A percentile compares a stretch with the other conserved stretches of the same genome.
Evolutionary conservation across 1,284 basidiomycete genomes (phyloP).

Genomic region (Ceratobasidium theobromae): DNA sequence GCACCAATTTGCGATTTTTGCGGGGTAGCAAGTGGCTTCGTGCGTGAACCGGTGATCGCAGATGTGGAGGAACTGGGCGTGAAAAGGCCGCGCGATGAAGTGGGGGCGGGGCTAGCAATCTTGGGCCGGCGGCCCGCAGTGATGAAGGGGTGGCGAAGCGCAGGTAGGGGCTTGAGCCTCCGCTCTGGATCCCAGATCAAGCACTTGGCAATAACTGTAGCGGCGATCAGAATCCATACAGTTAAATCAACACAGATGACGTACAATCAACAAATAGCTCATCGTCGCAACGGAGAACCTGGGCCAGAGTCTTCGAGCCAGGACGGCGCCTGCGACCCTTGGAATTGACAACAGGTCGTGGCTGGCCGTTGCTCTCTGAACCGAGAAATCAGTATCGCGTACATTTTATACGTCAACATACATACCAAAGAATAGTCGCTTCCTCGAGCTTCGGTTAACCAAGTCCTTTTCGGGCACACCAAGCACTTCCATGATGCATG

Average conservation of each 20-base stretch:
- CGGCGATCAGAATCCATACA: constrained; percentile 43
- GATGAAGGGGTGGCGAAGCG: constrained; percentile 89
- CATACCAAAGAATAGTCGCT: constrained; percentile 94
- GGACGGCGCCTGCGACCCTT: constrained; percentile 93
- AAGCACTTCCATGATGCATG: constrained; percentile 99
- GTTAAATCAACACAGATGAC: constrained; percentile 44
- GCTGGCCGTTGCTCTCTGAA: constrained; percentile 86
- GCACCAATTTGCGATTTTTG: constrained; percentile 85
- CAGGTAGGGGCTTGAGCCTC: constrained; percentile 90
- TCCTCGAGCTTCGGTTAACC: constrained; percentile 89
- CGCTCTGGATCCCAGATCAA: constrained; percentile 97
- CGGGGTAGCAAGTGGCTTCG: constrained; percentile 64
- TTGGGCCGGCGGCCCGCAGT: constrained; percentile 57
- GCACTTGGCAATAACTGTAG: constrained; percentile 84
- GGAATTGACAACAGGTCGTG: constrained; percentile 92
- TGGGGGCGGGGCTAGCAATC: constrained; percentile 47
- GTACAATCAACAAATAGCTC: constrained; percentile 75
- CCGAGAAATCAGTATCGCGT: constrained; percentile 20
- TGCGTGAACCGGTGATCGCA: constrained; percentile 45
- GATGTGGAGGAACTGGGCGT: constrained; percentile 51
- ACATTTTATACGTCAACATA: constrained; percentile 26
- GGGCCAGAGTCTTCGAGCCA: constrained; percentile 83
- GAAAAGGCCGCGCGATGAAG: constrained; percentile 54
- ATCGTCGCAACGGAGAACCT: constrained; percentile 87
- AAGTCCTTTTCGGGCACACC: constrained; percentile 95